Percentiles rank a stretch among this genome's conserved stretches.
phyloP scores from a whole-genome alignment of 176 grass and related monocot species.

The Luzula sylvatica region DNA sequence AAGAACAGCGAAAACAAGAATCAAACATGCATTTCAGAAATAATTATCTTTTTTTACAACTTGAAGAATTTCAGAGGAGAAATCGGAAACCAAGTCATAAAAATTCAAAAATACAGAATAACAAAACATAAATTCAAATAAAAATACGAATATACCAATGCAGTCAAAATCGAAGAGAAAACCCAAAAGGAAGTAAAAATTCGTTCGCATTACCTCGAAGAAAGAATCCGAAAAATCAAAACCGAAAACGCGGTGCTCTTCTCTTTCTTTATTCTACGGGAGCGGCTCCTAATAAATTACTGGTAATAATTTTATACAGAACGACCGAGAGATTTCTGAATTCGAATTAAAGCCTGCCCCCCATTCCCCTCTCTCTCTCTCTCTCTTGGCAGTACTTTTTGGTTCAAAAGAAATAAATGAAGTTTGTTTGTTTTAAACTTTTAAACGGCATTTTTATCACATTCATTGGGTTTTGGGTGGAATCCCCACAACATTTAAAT shows the following conservation, averaged over 20 bases:
- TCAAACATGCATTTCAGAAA: too few species aligned
- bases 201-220: conserved; percentile 7
- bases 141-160: not conserved
- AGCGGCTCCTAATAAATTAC: conserved; percentile 27
- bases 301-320: conserved; percentile 8
- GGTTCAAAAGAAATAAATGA: conserved; percentile 29
- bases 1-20: too few species aligned
- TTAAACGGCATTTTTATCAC: too few species aligned
- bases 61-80: too few species aligned
- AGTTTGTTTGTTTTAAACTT: too few species aligned
- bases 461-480: conserved; percentile 29
- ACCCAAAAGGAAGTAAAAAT: conserved; percentile 3
- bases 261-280: conserved; percentile 3
- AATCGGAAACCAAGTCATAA: too few species aligned
- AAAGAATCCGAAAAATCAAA: conserved; percentile 10
- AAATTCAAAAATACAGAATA: too few species aligned
- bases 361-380: conserved; percentile 7
- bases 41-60: too few species aligned
- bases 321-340: conserved; percentile 29
- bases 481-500: not conserved
- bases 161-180: not conserved
- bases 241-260: conserved; percentile 21
- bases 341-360: conserved; percentile 78
- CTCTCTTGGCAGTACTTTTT: not conserved
- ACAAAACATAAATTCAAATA: not conserved